These are phyloP conservation scores for Fomitopsis betulina DNA, from an alignment of 1,284 basidiomycete species.

Conservation along the genomic window DNA sequence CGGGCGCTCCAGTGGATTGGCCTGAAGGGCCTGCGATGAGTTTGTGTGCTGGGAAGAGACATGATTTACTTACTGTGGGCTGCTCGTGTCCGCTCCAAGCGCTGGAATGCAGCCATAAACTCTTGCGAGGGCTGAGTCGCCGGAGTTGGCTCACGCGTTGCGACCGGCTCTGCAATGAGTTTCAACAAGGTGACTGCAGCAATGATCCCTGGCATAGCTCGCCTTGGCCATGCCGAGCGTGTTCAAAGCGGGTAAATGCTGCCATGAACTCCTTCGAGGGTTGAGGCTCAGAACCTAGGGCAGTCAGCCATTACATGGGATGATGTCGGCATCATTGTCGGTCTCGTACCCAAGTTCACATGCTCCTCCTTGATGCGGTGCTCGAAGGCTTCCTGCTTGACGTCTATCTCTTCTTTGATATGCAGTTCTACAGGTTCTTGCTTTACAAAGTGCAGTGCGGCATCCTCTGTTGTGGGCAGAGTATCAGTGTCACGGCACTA, in stretches of 20 bases:
- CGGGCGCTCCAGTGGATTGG: too few species aligned
- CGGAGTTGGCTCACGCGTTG: neutral
- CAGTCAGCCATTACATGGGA: neutral
- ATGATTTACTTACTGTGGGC: neutral
- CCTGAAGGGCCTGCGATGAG: too few species aligned
- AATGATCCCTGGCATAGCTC: neutral
- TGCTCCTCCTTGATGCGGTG: neutral
- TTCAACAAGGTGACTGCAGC: neutral
- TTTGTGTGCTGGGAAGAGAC: too few species aligned
- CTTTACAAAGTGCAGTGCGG: slow-evolving; percentile 7
- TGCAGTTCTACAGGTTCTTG: slow-evolving; percentile 2
- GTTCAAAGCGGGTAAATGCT: neutral
- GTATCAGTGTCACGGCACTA: neutral
- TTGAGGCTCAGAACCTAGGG: neutral
- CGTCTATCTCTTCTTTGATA: slow-evolving; percentile 1
- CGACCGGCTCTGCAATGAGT: neutral
- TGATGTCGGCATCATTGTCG: neutral
- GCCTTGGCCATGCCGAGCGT: neutral
- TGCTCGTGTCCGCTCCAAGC: neutral
- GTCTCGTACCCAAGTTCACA: neutral
- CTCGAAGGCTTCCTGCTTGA: neutral
- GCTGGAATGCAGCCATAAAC: neutral
- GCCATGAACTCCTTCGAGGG: neutral
- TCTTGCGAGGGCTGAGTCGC: neutral
- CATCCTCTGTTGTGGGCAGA: slow-evolving; percentile 4